A percentile compares a stretch with the other conserved stretches of the same genome.
These are phyloP conservation scores for Xylaria arbuscula DNA, from an alignment of 2,329 filamentous ascomycete genomes.

Conservation along the genomic window DNA sequence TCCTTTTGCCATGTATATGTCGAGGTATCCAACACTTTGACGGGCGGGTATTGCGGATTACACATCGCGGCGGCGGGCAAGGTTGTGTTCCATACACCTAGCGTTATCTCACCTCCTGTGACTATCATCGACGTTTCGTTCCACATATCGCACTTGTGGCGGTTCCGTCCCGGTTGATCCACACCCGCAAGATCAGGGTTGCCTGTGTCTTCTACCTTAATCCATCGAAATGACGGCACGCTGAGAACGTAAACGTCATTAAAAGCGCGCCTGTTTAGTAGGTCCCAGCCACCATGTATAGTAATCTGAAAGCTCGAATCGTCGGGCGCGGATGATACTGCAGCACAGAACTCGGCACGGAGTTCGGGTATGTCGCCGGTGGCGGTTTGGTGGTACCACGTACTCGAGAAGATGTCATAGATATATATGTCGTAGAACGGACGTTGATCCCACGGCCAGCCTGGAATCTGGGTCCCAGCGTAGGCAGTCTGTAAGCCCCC, in stretches of 20 bases:
- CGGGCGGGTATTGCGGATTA: conserved; percentile 36
- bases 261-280: conserved; percentile 13
- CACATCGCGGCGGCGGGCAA: conserved; percentile 19
- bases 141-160: conserved; percentile 37
- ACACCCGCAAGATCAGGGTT: conserved; percentile 35
- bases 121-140: conserved; percentile 39
- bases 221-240: conserved; percentile 39
- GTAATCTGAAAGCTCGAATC: conserved; percentile 43
- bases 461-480: conserved; percentile 6
- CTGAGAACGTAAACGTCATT: conserved; percentile 42
- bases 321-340: conserved; percentile 39
- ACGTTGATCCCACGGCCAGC: conserved; percentile 30
- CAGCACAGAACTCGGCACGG: conserved; percentile 39
- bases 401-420: conserved; percentile 36
- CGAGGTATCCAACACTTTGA: conserved; percentile 39
- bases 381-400: conserved; percentile 38
- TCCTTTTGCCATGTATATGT: conserved; percentile 35
- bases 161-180: conserved; percentile 26
- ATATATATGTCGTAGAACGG: conserved; percentile 39
- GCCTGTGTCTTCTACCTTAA: conserved; percentile 32
- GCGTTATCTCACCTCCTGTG: conserved; percentile 30
- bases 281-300: conserved; percentile 37
- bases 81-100: background rate
- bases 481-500: conserved; percentile 39
- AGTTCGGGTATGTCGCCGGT: conserved; percentile 34